Percentiles rank a stretch among this genome's conserved stretches.
These are phyloP conservation scores for Cordyceps militaris DNA, from an alignment of 2,329 filamentous ascomycete genomes.

Conservation along the genomic window DNA sequence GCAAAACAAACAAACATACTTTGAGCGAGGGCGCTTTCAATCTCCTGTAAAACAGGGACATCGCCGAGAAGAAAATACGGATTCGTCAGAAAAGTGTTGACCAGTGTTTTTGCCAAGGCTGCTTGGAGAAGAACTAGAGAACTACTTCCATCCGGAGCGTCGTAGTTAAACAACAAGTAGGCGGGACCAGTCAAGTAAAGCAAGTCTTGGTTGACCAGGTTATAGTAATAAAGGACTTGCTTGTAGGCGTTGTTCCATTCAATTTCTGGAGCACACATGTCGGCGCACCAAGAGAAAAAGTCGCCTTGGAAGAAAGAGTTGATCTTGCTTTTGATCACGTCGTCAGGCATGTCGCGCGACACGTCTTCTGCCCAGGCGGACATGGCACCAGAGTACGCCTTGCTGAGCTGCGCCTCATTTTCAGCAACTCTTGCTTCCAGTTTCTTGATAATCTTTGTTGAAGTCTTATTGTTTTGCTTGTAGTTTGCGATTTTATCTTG, in stretches of 20 bases:
- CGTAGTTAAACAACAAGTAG: not conserved
- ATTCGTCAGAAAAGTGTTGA: not conserved
- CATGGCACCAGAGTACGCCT: not conserved
- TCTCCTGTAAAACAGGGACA: accelerated
- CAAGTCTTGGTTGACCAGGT: not conserved
- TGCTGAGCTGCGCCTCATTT: not conserved
- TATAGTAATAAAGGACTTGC: accelerated
- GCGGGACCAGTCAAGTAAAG: not conserved
- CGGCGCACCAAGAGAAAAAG: conserved; percentile 2
- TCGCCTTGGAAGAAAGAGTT: not conserved
- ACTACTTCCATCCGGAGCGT: not conserved
- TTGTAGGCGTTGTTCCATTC: not conserved
- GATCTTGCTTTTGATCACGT: not conserved
- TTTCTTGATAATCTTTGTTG: not conserved
- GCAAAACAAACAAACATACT: not conserved
- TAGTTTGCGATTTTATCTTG: not conserved
- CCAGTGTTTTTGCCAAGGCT: not conserved
- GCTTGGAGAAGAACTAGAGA: not conserved
- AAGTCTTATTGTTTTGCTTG: not conserved
- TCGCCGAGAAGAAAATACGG: not conserved
- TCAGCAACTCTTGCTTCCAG: not conserved
- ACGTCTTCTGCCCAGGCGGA: not conserved
- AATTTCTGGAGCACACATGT: not conserved
- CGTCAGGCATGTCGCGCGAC: not conserved
- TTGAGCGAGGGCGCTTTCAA: not conserved